Percentiles rank a stretch among this genome's conserved stretches.
These are phyloP conservation scores for Millerago galiae DNA, from an alignment of 805 yeast genomes.

Conservation along the genomic window DNA sequence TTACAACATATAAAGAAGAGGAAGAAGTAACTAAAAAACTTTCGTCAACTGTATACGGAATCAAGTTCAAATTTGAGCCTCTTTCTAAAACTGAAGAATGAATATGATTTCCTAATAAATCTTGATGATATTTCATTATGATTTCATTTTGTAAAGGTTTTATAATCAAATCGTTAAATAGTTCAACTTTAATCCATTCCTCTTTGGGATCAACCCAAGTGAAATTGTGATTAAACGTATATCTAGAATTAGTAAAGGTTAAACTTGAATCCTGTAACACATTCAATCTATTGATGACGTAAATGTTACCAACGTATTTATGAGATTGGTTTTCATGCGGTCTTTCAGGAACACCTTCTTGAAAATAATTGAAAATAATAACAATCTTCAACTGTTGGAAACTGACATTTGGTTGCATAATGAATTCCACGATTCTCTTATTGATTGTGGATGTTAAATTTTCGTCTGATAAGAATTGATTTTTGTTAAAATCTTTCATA, in stretches of 20 bases:
- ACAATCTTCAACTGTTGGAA: slow-evolving; percentile 14
- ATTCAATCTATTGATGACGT: slow-evolving; percentile 15
- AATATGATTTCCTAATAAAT: slow-evolving; percentile 19
- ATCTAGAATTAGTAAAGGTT: slow-evolving; percentile 15
- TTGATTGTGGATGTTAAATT: slow-evolving; percentile 11
- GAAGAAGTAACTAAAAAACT: slow-evolving; percentile 12
- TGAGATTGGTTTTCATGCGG: slow-evolving; percentile 20
- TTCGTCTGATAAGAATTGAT: slow-evolving; percentile 16
- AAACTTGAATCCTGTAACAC: slow-evolving; percentile 17
- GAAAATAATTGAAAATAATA: slow-evolving; percentile 16
- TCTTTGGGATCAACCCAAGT: slow-evolving; percentile 21
- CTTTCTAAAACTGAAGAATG: slow-evolving; percentile 15
- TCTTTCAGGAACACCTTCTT: slow-evolving; percentile 20
- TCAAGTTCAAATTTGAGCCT: slow-evolving; percentile 17
- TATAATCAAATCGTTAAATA: slow-evolving; percentile 20
- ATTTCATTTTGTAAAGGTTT: slow-evolving; percentile 19
- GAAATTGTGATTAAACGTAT: slow-evolving; percentile 18
- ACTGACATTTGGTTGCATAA: slow-evolving; percentile 12
- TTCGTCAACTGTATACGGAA: slow-evolving; percentile 20
- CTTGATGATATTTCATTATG: slow-evolving; percentile 17
- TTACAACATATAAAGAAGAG: slow-evolving; percentile 18
- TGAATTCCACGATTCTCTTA: slow-evolving; percentile 15
- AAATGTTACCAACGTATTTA: slow-evolving; percentile 23
- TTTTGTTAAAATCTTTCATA: slow-evolving; percentile 18
- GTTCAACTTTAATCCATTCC: slow-evolving; percentile 16